A percentile compares a stretch with the other conserved stretches of the same genome.
Evolutionary conservation across 345 rosid genomes (phyloP).

Genomic region (Brassica nigra): DNA sequence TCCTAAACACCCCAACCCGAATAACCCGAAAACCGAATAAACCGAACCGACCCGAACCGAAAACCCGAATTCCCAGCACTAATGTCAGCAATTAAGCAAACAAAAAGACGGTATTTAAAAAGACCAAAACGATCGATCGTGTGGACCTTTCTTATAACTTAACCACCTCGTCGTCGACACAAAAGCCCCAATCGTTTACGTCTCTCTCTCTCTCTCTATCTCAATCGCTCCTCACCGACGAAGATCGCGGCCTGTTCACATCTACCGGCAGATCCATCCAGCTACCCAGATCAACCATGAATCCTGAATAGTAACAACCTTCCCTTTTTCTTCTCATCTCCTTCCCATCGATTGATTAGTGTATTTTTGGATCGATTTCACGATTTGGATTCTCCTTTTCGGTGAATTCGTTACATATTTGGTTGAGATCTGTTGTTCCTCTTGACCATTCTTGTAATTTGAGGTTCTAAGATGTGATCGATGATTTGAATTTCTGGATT

Average conservation of each 20-base stretch:
- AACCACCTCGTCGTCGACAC: slow-evolving; percentile 37
- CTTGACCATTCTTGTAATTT: neutral
- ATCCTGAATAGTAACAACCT: slow-evolving; percentile 85
- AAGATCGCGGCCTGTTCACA: slow-evolving; percentile 29
- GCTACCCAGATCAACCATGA: slow-evolving; percentile 56
- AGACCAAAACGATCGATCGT: neutral
- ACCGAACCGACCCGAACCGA: too few relatives aligned
- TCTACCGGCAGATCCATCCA: slow-evolving; percentile 17
- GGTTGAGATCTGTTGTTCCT: slow-evolving; percentile 18
- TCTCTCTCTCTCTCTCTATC: slow-evolving; percentile 26
- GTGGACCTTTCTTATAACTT: slow-evolving; percentile 24
- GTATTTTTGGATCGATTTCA: neutral
- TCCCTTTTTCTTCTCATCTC: neutral
- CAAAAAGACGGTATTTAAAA: slow-evolving; percentile 23
- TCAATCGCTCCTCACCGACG: slow-evolving; percentile 41
- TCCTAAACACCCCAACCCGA: too few relatives aligned
- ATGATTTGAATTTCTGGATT: neutral
- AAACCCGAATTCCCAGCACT: too few relatives aligned
- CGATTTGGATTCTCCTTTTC: neutral
- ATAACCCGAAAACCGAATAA: too few relatives aligned
- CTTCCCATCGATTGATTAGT: slow-evolving; percentile 8
- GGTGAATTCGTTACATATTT: neutral
- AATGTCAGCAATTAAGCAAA: slow-evolving; percentile 30
- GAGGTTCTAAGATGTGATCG: neutral
- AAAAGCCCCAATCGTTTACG: slow-evolving; percentile 22